Evolutionary conservation across 768 basidiomycete genomes (phyloP).

Genomic region (Russula abietina): DNA sequence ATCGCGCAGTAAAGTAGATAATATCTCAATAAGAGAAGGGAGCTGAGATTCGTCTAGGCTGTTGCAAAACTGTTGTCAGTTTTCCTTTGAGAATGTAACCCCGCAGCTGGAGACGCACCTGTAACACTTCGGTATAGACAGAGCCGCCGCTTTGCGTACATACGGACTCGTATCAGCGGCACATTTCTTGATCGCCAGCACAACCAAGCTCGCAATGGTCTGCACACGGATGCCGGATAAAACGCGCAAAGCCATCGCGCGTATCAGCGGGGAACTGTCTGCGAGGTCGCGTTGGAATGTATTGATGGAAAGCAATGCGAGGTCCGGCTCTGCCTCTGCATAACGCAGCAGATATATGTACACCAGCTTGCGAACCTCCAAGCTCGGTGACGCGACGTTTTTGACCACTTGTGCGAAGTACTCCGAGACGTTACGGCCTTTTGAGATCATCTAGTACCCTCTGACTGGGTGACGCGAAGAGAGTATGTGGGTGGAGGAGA

Average conservation of each 20-base stretch:
- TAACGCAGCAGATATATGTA: conserved; percentile 96
- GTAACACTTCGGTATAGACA: conserved; percentile 83
- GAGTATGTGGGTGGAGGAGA: not conserved
- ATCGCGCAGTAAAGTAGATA: conserved; percentile 63
- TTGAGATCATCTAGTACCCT: conserved; percentile 74
- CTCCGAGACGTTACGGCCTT: conserved; percentile 82
- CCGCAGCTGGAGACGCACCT: conserved; percentile 42
- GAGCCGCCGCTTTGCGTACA: conserved; percentile 86
- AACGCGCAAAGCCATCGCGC: conserved; percentile 93
- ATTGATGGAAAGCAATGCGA: conserved; percentile 93
- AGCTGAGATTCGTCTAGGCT: conserved; percentile 75
- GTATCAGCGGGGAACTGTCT: conserved; percentile 87
- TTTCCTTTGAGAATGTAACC: not conserved
- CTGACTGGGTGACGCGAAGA: conserved; percentile 6
- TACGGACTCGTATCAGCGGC: conserved; percentile 90
- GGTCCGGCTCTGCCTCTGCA: conserved; percentile 89
- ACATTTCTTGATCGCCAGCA: conserved; percentile 87
- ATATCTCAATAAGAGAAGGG: conserved; percentile 59
- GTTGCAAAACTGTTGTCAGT: conserved; percentile 10
- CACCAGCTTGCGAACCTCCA: conserved; percentile 93
- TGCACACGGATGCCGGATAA: conserved; percentile 87
- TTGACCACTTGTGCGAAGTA: conserved; percentile 98
- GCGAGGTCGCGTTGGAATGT: conserved; percentile 96
- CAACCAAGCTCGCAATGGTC: conserved; percentile 80
- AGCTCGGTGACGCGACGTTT: conserved; percentile 87